These are phyloP conservation scores for Aureobasidium sp. DNA, from an alignment of 2,329 filamentous ascomycete species.

Conservation along the genomic window DNA sequence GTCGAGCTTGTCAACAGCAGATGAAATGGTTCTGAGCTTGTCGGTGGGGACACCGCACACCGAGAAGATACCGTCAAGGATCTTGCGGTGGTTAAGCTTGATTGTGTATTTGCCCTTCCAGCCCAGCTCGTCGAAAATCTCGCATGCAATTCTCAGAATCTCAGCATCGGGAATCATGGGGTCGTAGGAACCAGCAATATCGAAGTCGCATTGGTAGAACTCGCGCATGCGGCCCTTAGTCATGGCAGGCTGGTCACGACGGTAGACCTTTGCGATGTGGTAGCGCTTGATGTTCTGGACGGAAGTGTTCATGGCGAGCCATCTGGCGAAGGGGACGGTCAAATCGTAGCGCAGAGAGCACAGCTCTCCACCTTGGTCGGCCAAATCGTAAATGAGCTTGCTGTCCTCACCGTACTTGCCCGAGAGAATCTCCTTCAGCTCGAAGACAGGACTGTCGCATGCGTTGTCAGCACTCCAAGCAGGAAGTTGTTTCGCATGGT, in stretches of 20 bases:
- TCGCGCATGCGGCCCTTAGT: conserved; percentile 90
- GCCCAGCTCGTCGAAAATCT: conserved; percentile 75
- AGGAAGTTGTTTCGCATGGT: not conserved
- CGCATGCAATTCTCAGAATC: conserved; percentile 73
- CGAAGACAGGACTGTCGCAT: conserved; percentile 61
- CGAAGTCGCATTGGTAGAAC: conserved; percentile 96
- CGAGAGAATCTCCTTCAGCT: conserved; percentile 76
- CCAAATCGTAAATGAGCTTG: conserved; percentile 84
- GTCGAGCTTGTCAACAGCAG: conserved; percentile 91
- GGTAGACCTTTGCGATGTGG: conserved; percentile 89
- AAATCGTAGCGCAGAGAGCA: conserved; percentile 81
- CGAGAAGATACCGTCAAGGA: conserved; percentile 85
- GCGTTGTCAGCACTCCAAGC: conserved; percentile 15
- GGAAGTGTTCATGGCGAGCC: conserved; percentile 82
- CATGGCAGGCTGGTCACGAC: conserved; percentile 75
- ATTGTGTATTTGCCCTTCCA: conserved; percentile 72
- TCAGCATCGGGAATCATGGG: conserved; percentile 90
- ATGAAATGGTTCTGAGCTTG: conserved; percentile 83
- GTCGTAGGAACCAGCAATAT: conserved; percentile 83
- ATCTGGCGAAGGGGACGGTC: conserved; percentile 85
- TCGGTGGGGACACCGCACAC: conserved; percentile 82
- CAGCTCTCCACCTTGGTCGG: conserved; percentile 80
- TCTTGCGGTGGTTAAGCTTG: conserved; percentile 92
- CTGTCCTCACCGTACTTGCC: conserved; percentile 91
- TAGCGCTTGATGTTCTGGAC: conserved; percentile 85